Evolutionary conservation across 805 yeast species (phyloP), one percentile per base, ranked within the genome.

Genomic region (Candida bentonensis): DNA sequence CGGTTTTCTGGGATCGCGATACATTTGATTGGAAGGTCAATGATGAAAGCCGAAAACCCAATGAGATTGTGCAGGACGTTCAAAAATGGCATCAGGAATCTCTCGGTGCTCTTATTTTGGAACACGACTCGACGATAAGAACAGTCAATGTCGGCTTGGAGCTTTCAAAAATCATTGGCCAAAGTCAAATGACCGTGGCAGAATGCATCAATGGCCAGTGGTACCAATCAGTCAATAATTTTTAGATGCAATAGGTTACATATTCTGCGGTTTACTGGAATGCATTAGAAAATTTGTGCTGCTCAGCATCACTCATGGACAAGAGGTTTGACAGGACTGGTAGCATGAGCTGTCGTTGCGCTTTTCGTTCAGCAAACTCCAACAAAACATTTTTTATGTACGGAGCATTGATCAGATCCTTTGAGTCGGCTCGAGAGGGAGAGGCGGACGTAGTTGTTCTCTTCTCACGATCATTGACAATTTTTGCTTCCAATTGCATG

Each of bases 1-100:
- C 83, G 3, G 96, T 82, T 22, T 62, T 89, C 26, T 89, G 97
- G 98, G 92, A 86, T 57, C 75, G 72, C 54, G 97, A 89, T 61
- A 76, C 95, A 0, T 79, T 79, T 63, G 97, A 89, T 61, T 89
- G 97, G 97, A 76, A 76, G 58, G 63, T 87, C 56, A 67, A 74
- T 30, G 67, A 70, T 2, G 67, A 67, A 21, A 68, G 72, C 20
- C 70, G 72, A 51, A 68, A 76, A 0, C 76, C 73, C 44, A 57
- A 58, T 1, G 72, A 73, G 36, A 76, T 88, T 30, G 63, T 70
- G 39, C 56, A 57, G 2, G 86, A 81, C 30, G 77, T 83, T 2
- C 57, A 55, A 2, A 53, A 54, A 4, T 86, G 89, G 82, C 63
- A 63, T 42, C 60, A 58, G 21, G 50, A 49, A 15, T 25, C 45